Conservation (phyloP, 257 asterid genomes). For the Solanum chiquidenum region DNA sequence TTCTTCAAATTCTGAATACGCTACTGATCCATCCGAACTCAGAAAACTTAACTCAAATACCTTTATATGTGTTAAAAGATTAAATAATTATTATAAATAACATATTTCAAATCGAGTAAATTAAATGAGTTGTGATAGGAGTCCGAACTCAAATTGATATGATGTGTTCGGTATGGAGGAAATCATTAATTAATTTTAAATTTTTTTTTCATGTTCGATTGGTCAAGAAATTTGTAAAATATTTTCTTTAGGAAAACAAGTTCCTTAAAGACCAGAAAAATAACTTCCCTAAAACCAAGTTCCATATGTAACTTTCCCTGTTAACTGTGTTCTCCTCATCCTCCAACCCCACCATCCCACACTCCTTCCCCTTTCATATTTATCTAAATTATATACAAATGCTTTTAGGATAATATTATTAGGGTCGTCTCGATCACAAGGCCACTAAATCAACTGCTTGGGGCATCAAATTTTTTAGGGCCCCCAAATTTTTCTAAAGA, state of each 20-base stretch:
- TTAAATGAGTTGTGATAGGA: neutral
- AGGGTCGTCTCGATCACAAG: neutral
- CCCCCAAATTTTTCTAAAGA: neutral
- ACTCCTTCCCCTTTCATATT: neutral
- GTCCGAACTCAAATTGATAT: neutral
- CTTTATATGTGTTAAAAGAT: neutral
- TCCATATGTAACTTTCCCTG: neutral
- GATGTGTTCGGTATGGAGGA: neutral
- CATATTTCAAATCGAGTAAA: neutral
- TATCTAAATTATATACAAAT: neutral
- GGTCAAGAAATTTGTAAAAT: no score
- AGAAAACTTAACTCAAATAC: neutral
- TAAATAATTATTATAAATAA: neutral
- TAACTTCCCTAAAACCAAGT: neutral
- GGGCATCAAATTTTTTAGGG: neutral
- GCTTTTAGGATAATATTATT: neutral
- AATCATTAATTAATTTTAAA: neutral
- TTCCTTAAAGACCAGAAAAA: neutral
- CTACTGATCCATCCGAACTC: neutral
- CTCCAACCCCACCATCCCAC: neutral
- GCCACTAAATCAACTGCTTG: no score
- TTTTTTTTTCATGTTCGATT: neutral
- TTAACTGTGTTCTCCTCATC: neutral
- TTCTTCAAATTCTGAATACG: neutral
- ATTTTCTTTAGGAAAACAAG: neutral